A percentile compares a stretch with the other conserved stretches of the same genome.
Conservation (phyloP, 2,329 filamentous ascomycete genomes). For the Colletotrichum lini region DNA sequence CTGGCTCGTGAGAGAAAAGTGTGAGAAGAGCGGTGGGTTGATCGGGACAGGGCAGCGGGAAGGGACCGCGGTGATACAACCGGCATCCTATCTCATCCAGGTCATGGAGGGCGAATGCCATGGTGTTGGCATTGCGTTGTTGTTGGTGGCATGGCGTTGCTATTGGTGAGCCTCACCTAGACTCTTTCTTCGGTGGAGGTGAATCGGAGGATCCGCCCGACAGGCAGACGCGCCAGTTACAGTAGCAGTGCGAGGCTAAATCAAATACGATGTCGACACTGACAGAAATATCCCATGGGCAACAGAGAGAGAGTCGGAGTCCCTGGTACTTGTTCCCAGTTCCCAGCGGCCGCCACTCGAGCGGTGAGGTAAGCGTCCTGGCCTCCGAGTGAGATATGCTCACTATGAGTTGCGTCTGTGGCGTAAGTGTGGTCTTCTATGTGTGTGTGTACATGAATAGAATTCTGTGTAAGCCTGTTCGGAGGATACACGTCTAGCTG, state of each 20-base stretch:
- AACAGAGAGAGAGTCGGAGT: not conserved
- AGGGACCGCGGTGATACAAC: not conserved
- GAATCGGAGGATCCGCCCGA: not conserved
- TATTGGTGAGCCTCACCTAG: conserved; percentile 2
- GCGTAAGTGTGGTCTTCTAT: not conserved
- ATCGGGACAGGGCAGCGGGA: not conserved
- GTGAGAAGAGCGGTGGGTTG: not conserved
- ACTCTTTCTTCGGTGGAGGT: not conserved
- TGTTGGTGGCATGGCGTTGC: not conserved
- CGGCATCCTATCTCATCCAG: not conserved
- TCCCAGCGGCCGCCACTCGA: conserved; percentile 1
- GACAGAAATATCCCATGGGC: not conserved
- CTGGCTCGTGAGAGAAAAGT: not conserved
- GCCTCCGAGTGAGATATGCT: not conserved
- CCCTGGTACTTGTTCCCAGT: not conserved
- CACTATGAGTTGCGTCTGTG: not conserved
- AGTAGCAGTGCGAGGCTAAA: not conserved
- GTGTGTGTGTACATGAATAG: no score
- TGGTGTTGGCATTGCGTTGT: no score
- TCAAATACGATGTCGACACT: not conserved
- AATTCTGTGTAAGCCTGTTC: no score
- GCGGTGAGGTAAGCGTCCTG: not conserved
- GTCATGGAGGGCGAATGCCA: not conserved
- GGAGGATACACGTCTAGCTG: no score
- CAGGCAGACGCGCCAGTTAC: not conserved